phyloP scores from a whole-genome alignment of 495 filamentous ascomycete species.

The Daldinia loculata region DNA sequence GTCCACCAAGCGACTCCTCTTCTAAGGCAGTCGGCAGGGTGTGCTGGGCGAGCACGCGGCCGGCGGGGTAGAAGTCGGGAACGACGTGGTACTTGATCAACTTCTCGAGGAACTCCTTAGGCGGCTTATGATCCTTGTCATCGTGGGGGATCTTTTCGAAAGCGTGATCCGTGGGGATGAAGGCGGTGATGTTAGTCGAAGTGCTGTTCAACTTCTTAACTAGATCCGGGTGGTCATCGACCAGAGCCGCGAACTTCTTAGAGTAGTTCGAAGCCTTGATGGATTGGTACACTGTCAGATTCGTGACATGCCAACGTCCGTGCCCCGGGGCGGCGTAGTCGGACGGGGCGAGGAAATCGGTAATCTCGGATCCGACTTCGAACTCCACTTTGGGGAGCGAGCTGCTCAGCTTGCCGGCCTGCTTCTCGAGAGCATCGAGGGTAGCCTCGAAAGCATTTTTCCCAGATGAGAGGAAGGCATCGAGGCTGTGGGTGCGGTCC shows the following conservation, averaged over 20 bases:
- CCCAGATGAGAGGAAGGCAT: constrained; percentile 51
- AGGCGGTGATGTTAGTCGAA: constrained; percentile 75
- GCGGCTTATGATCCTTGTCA: constrained; percentile 56
- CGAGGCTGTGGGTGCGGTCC: constrained; percentile 9
- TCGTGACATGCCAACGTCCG: constrained; percentile 49
- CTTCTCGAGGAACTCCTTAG: constrained; percentile 70
- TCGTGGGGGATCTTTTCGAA: constrained; percentile 72
- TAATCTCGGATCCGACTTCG: constrained; percentile 17
- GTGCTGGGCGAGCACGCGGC: constrained; percentile 64
- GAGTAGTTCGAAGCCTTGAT: constrained; percentile 78
- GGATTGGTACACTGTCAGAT: constrained; percentile 78
- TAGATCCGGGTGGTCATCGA: constrained; percentile 75
- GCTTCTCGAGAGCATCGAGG: constrained; percentile 45
- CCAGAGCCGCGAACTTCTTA: constrained; percentile 73
- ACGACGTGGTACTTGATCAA: constrained; percentile 77
- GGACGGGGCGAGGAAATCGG: constrained; percentile 37
- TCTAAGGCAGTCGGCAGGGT: constrained; percentile 76
- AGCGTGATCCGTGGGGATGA: constrained; percentile 79
- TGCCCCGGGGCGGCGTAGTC: constrained; percentile 27
- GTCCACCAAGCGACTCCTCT: constrained; percentile 61
- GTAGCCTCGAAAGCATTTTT: constrained; percentile 50
- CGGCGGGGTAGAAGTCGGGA: constrained; percentile 67
- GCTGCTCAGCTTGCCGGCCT: constrained; percentile 40
- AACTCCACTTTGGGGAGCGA: constrained; percentile 8
- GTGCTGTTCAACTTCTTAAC: constrained; percentile 75